Conservation (phyloP, 2,329 filamentous ascomycete species). For the Atkinsonella texensis region DNA sequence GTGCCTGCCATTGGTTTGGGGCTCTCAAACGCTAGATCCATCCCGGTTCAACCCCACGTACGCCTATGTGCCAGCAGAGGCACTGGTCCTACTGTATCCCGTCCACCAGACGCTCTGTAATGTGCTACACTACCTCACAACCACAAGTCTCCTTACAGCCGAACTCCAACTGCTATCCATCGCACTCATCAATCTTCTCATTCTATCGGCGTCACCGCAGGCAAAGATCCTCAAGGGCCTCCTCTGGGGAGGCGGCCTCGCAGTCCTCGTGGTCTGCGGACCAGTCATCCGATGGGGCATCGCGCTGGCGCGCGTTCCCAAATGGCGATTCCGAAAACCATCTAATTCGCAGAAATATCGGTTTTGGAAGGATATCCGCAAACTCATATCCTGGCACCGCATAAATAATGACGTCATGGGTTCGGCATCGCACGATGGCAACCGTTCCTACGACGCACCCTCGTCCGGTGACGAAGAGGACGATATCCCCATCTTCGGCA, state of each 20-base stretch:
- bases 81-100: slow-evolving; percentile 59
- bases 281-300: slow-evolving; percentile 74
- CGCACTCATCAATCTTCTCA: slow-evolving; percentile 66
- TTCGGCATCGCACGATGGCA: slow-evolving; percentile 14
- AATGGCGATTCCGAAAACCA: slow-evolving; percentile 69
- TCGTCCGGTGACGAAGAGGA: slow-evolving; percentile 22
- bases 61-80: slow-evolving; percentile 36
- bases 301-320: slow-evolving; percentile 73
- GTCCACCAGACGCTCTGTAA: slow-evolving; percentile 67
- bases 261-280: slow-evolving; percentile 60
- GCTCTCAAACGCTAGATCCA: slow-evolving; percentile 9
- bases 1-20: slow-evolving; percentile 48
- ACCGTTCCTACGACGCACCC: slow-evolving; percentile 19
- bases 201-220: slow-evolving; percentile 72
- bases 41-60: slow-evolving; percentile 27
- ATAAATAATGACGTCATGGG: slow-evolving; percentile 29
- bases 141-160: slow-evolving; percentile 74
- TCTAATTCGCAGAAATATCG: slow-evolving; percentile 23
- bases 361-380: slow-evolving; percentile 28
- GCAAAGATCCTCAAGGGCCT: slow-evolving; percentile 73
- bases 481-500: slow-evolving; percentile 9
- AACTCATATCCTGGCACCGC: slow-evolving; percentile 32
- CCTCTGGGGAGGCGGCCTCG: slow-evolving; percentile 73
- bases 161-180: slow-evolving; percentile 82
- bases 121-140: slow-evolving; percentile 68